A percentile compares a stretch with the other conserved stretches of the same genome.
phyloP scores from a whole-genome alignment of 2,329 filamentous ascomycete species.

The Colletotrichum orchidophilum region DNA sequence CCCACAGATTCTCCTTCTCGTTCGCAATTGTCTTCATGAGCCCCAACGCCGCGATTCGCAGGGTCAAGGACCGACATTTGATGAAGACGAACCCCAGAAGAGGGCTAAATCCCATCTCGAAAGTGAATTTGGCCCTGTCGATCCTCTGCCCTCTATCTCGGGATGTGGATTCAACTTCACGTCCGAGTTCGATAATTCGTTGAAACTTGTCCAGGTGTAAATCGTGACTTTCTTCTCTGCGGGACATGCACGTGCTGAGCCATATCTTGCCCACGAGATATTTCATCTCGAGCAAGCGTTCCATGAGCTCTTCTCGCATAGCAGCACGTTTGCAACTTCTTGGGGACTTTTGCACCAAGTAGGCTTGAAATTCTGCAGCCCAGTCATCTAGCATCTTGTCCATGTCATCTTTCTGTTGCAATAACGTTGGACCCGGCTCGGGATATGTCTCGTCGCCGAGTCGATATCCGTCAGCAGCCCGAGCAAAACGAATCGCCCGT shows the following conservation, averaged over 20 bases:
- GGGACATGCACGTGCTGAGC: slow-evolving; percentile 41
- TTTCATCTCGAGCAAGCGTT: slow-evolving; percentile 42
- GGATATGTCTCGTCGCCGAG: slow-evolving; percentile 25
- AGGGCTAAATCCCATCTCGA: slow-evolving; percentile 52
- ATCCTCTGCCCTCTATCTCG: not conserved
- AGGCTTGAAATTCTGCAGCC: slow-evolving; percentile 39
- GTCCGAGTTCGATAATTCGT: slow-evolving; percentile 41
- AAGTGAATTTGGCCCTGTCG: slow-evolving; percentile 45
- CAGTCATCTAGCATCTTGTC: slow-evolving; percentile 40
- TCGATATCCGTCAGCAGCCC: slow-evolving; percentile 41
- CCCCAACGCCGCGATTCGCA: slow-evolving; percentile 45
- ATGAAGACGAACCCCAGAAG: slow-evolving; percentile 48
- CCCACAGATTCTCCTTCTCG: slow-evolving; percentile 49
- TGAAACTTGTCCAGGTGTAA: slow-evolving; percentile 41
- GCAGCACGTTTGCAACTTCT: not conserved
- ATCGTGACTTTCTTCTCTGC: slow-evolving; percentile 48
- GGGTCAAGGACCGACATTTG: slow-evolving; percentile 50
- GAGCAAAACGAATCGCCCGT: slow-evolving; percentile 43
- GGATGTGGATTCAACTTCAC: slow-evolving; percentile 24
- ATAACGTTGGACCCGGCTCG: slow-evolving; percentile 30
- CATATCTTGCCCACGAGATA: slow-evolving; percentile 46
- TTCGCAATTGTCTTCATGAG: slow-evolving; percentile 44
- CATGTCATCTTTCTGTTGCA: slow-evolving; percentile 38
- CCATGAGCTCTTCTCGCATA: slow-evolving; percentile 14
- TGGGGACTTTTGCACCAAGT: not conserved